Evolutionary conservation across 257 asterid genomes (phyloP).

Genomic region (Cinchona pubescens): DNA sequence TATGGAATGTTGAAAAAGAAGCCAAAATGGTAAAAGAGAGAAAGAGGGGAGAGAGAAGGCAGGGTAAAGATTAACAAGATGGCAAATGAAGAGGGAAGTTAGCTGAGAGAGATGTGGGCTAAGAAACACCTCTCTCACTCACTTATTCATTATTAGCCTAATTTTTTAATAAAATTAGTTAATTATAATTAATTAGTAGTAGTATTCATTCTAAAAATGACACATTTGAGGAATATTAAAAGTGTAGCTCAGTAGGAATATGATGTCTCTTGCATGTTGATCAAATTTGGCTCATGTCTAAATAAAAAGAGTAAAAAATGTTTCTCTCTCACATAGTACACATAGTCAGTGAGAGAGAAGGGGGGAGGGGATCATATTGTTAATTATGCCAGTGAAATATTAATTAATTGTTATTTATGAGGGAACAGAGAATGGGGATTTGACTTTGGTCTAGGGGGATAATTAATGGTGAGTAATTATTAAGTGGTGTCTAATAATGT

Average conservation of each 20-base stretch:
- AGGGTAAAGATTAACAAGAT: constrained; percentile 12
- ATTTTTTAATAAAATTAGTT: neutral
- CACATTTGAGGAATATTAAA: constrained; percentile 9
- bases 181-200: neutral
- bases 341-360: neutral
- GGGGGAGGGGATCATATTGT: neutral
- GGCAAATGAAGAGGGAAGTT: constrained; percentile 23
- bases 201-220: neutral
- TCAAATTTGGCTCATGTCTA: constrained; percentile 1
- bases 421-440: neutral
- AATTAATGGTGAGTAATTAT: neutral
- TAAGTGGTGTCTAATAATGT: neutral
- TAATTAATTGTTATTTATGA: neutral
- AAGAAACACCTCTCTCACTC: constrained; percentile 16
- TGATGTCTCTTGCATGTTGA: constrained; percentile 8
- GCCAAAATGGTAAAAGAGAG: constrained; percentile 9
- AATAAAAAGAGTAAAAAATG: neutral
- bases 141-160: too few species aligned
- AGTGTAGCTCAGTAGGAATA: neutral
- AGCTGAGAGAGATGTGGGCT: constrained; percentile 25
- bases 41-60: neutral
- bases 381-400: neutral
- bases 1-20: constrained; percentile 20
- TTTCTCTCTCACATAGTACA: neutral
- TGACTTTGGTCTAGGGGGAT: neutral